Evolutionary conservation across 257 asterid species (phyloP).

Genomic region (Fraxinus excelsior): DNA sequence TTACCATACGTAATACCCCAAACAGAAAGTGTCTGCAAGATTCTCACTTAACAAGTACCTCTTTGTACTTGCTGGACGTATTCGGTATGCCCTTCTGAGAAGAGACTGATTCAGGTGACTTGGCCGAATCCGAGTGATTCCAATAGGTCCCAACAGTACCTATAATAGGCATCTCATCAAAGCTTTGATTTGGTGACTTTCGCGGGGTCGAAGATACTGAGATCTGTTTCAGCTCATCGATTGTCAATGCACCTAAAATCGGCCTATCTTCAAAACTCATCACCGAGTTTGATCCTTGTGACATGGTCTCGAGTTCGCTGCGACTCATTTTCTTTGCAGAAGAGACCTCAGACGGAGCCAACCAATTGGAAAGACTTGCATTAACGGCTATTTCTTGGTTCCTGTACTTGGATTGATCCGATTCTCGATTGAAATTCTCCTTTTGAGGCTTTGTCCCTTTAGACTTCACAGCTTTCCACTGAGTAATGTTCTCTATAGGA

Average conservation of each 20-base stretch:
- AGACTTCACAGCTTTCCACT: slow-evolving; percentile 80
- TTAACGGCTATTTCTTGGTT: slow-evolving; percentile 72
- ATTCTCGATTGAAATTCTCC: slow-evolving; percentile 65
- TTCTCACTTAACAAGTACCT: slow-evolving; percentile 52
- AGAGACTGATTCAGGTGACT: slow-evolving; percentile 43
- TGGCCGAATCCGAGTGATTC: slow-evolving; percentile 48
- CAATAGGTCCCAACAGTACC: slow-evolving; percentile 96
- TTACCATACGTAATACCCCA: slow-evolving; percentile 11
- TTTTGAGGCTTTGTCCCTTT: slow-evolving; percentile 53
- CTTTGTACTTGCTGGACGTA: slow-evolving; percentile 85
- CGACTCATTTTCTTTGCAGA: slow-evolving; percentile 40
- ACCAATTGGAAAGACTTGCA: slow-evolving; percentile 93
- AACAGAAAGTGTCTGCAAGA: slow-evolving; percentile 7
- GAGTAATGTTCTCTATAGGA: slow-evolving; percentile 85
- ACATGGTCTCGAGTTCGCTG: slow-evolving; percentile 42
- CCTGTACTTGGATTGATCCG: slow-evolving; percentile 32
- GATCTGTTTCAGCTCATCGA: slow-evolving; percentile 80
- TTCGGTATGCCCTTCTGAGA: slow-evolving; percentile 82
- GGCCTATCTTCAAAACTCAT: slow-evolving; percentile 84
- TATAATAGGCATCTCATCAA: slow-evolving; percentile 86
- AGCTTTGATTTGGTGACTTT: slow-evolving; percentile 81
- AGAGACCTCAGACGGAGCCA: slow-evolving; percentile 47
- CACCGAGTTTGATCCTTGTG: slow-evolving; percentile 50
- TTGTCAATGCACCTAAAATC: slow-evolving; percentile 88
- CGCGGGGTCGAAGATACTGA: slow-evolving; percentile 48